Evolutionary conservation across 352 stramenopile genomes (phyloP).

Genomic region (Pythium diclinum): DNA sequence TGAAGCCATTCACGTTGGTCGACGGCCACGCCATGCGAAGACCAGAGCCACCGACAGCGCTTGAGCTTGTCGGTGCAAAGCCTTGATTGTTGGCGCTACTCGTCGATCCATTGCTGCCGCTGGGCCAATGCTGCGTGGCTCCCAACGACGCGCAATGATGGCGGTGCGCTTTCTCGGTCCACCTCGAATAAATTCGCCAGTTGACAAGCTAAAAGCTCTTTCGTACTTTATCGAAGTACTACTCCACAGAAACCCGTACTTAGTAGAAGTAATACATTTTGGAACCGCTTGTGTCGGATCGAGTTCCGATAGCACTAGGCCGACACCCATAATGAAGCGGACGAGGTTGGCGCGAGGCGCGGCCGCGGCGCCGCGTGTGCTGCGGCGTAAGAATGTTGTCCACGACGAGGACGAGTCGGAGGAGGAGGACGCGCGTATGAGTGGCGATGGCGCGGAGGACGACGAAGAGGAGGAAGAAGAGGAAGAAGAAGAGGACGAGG

Average conservation of each 20-base stretch:
- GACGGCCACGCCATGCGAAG: constrained; percentile 25
- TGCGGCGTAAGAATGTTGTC: constrained; percentile 76
- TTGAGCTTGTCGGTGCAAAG: neutral
- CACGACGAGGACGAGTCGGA: constrained; percentile 60
- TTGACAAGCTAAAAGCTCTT: constrained; percentile 1
- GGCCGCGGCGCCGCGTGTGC: constrained; percentile 42
- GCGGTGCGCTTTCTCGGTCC: neutral
- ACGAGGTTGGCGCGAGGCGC: constrained; percentile 32
- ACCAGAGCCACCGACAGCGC: neutral
- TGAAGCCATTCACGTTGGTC: constrained; percentile 15
- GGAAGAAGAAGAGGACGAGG: constrained; percentile 32
- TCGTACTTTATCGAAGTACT: constrained; percentile 25
- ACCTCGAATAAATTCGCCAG: neutral
- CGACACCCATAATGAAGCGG: constrained; percentile 39
- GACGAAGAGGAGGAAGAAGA: constrained; percentile 35
- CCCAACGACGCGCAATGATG: neutral
- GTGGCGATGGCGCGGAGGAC: constrained; percentile 32
- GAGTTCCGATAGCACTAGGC: neutral
- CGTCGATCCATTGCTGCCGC: neutral
- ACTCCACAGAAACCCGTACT: constrained; percentile 18
- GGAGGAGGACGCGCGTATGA: constrained; percentile 27
- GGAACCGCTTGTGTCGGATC: neutral
- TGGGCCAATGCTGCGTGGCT: neutral
- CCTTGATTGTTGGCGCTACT: neutral
- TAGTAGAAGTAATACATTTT: constrained; percentile 16